These are phyloP conservation scores for Copromyces sp. DNA, from an alignment of 495 filamentous ascomycete genomes.

Conservation along the genomic window DNA sequence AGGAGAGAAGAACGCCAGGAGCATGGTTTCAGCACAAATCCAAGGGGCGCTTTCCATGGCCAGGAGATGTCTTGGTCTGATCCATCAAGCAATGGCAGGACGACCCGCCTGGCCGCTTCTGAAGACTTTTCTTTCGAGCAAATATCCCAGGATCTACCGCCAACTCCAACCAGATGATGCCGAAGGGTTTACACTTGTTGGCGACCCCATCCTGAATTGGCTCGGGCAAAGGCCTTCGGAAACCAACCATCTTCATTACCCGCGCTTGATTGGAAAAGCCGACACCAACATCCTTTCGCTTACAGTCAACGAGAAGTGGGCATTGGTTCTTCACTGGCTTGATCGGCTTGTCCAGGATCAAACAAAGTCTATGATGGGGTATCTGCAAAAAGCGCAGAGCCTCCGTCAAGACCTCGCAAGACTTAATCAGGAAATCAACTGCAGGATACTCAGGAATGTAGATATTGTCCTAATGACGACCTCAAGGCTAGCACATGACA, in stretches of 20 bases:
- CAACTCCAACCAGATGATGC: not conserved
- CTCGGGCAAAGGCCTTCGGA: not conserved
- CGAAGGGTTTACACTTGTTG: not conserved
- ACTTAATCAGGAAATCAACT: constrained; percentile 38
- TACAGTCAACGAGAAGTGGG: not conserved
- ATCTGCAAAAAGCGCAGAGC: not conserved
- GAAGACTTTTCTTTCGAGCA: not conserved
- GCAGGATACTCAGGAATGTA: constrained; percentile 40
- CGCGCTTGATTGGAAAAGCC: no score
- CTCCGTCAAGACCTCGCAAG: constrained; percentile 16
- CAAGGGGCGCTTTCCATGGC: not conserved
- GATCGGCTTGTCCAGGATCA: not conserved
- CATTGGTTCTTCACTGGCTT: constrained; percentile 3
- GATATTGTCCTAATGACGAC: constrained; percentile 71
- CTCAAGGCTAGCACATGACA: constrained; percentile 56
- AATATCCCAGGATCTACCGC: not conserved
- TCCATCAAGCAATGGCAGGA: not conserved
- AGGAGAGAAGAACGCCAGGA: constrained; percentile 9
- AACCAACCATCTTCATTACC: no score
- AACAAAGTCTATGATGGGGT: not conserved
- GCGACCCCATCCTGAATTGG: constrained; percentile 1
- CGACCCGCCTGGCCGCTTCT: not conserved
- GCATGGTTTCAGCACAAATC: accelerated
- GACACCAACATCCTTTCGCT: not conserved
- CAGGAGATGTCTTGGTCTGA: not conserved